These are phyloP conservation scores for Lipomyces mesembrius DNA, from an alignment of 805 yeast species.

Conservation along the genomic window DNA sequence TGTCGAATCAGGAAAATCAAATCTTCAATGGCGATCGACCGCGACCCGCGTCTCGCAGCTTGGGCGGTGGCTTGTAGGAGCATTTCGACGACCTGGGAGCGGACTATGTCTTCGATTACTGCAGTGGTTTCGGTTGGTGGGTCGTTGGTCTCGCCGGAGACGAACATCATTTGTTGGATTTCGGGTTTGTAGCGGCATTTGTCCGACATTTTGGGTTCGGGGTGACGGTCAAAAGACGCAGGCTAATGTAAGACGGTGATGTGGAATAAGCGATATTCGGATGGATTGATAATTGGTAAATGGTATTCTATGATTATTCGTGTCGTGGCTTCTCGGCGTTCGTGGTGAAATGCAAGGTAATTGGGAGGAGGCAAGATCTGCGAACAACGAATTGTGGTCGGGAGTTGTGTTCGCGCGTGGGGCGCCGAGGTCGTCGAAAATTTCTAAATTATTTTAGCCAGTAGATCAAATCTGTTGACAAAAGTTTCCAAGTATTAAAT, in stretches of 20 bases:
- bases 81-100: constrained; percentile 92
- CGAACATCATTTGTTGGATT: constrained; percentile 99
- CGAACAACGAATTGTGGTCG: not conserved
- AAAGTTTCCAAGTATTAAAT: no score
- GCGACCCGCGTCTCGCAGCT: constrained; percentile 78
- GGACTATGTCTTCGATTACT: constrained; percentile 91
- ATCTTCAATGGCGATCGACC: constrained; percentile 88
- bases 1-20: constrained; percentile 89
- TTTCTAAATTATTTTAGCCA: no score
- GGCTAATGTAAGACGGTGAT: not conserved
- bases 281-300: not conserved
- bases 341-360: no score
- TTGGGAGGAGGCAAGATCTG: no score
- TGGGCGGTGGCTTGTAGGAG: constrained; percentile 74
- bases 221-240: no score
- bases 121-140: constrained; percentile 91
- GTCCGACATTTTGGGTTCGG: constrained; percentile 10
- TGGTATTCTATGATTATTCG: not conserved
- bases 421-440: no score
- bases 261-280: not conserved
- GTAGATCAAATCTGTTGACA: no score
- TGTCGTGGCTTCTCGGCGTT: not conserved
- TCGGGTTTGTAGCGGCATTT: constrained; percentile 68
- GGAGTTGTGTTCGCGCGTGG: not conserved
- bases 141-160: constrained; percentile 90